phyloP scores from a whole-genome alignment of 2,329 filamentous ascomycete genomes.

The Alternaria solani region DNA sequence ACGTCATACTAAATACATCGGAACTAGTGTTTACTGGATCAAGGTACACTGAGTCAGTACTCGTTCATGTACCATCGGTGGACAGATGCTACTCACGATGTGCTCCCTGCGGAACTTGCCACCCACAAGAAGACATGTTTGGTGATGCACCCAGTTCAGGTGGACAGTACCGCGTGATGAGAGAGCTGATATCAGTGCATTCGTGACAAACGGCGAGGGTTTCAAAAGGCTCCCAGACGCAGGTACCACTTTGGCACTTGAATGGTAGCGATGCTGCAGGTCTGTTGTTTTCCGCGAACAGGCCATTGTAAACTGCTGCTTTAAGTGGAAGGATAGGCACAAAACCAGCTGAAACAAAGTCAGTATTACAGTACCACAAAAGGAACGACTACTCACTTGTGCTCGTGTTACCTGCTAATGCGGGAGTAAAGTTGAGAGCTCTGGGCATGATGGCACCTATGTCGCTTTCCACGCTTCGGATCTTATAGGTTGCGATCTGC shows the following conservation, averaged over 20 bases:
- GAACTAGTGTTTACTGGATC: conserved; percentile 19
- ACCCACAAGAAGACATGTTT: conserved; percentile 19
- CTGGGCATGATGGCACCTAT: conserved; percentile 17
- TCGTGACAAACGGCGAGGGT: conserved; percentile 20
- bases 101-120: conserved; percentile 21
- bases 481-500: conserved; percentile 22
- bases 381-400: conserved; percentile 13
- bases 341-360: conserved; percentile 15
- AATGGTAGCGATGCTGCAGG: conserved; percentile 22
- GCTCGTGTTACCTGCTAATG: conserved; percentile 19
- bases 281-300: conserved; percentile 25
- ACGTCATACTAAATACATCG: conserved; percentile 28
- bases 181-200: conserved; percentile 20
- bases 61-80: neutral
- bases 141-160: conserved; percentile 14
- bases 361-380: neutral
- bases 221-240: conserved; percentile 20
- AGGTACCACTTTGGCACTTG: conserved; percentile 21
- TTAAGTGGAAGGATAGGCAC: conserved; percentile 23
- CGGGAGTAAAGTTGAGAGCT: conserved; percentile 20
- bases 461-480: conserved; percentile 22
- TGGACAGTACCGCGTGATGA: conserved; percentile 20
- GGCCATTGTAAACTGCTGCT: conserved; percentile 22
- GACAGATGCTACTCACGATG: neutral
- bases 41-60: neutral